Percentiles rank a stretch among this genome's conserved stretches.
These are phyloP conservation scores for Picochlorum sp. DNA, from an alignment of 139 green algal species.

Conservation along the genomic window DNA sequence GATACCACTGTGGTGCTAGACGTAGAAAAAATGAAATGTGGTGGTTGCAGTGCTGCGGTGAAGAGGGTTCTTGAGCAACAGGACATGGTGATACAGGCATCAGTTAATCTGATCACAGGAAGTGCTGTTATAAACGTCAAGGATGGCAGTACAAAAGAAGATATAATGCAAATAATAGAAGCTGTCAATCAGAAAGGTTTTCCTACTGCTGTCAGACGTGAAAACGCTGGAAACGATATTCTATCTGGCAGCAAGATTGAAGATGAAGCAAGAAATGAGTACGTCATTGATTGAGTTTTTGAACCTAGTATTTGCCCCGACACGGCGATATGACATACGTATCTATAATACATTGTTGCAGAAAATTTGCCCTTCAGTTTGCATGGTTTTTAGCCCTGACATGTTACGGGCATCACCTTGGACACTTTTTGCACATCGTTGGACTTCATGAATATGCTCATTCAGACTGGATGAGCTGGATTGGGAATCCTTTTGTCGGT, in stretches of 20 bases:
- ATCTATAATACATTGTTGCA: too few relatives aligned
- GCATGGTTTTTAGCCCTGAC: constrained; percentile 63
- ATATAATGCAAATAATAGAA: constrained; percentile 5
- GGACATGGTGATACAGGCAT: constrained; percentile 25
- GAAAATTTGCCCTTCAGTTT: constrained; percentile 30
- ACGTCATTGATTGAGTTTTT: too few relatives aligned
- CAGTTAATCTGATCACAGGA: constrained; percentile 64
- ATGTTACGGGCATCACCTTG: constrained; percentile 72
- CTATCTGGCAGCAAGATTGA: too few relatives aligned
- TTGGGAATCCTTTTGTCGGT: constrained; percentile 49
- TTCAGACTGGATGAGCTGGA: constrained; percentile 39
- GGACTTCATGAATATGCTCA: constrained; percentile 30
- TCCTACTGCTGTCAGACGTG: too few relatives aligned
- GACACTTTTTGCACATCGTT: constrained; percentile 58
- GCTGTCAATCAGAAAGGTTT: constrained; percentile 64
- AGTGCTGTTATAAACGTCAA: constrained; percentile 45
- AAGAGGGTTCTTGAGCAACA: constrained; percentile 44
- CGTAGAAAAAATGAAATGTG: constrained; percentile 62
- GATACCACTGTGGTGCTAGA: constrained; percentile 37
- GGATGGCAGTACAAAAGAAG: background rate
- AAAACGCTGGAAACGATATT: too few relatives aligned
- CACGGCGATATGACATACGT: too few relatives aligned
- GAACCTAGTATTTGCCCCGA: too few relatives aligned
- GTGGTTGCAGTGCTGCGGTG: constrained; percentile 56
- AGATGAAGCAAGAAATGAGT: too few relatives aligned